Conservation (phyloP, 345 rosid genomes). For the Bruguiera parviflora region DNA sequence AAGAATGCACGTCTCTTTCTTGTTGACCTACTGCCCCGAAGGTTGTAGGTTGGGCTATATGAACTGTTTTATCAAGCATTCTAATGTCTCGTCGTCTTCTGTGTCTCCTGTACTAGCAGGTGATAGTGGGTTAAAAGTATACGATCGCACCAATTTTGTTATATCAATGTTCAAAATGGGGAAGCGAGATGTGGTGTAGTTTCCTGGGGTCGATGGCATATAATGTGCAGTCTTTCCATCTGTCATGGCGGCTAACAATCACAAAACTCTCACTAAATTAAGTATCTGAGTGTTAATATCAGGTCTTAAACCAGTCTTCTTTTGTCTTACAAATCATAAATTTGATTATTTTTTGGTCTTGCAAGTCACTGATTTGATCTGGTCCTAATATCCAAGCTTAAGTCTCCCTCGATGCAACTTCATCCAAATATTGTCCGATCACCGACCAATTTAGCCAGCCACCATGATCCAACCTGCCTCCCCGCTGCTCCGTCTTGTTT, state of each 20-base stretch:
- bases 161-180: not conserved
- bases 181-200: not conserved
- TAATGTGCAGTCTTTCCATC: not conserved
- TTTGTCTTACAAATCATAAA: not conserved
- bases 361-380: too few species aligned
- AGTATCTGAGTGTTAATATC: not conserved
- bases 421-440: not conserved
- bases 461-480: conserved; percentile 28
- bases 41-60: too few species aligned
- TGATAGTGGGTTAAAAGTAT: not conserved
- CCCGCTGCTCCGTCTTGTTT: conserved; percentile 34
- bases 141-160: not conserved
- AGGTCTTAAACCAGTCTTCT: too few species aligned
- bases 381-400: too few species aligned
- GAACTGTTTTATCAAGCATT: too few species aligned
- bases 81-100: not conserved
- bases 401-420: too few species aligned
- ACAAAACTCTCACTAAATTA: not conserved
- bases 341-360: not conserved
- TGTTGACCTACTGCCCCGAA: too few species aligned
- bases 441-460: conserved; percentile 35
- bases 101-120: not conserved
- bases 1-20: too few species aligned
- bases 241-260: not conserved
- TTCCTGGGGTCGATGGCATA: conserved; percentile 4